Evolutionary conservation across 768 basidiomycete species (phyloP), one percentile per base, ranked within the genome.

Genomic region (Pleurotus giganteus): DNA sequence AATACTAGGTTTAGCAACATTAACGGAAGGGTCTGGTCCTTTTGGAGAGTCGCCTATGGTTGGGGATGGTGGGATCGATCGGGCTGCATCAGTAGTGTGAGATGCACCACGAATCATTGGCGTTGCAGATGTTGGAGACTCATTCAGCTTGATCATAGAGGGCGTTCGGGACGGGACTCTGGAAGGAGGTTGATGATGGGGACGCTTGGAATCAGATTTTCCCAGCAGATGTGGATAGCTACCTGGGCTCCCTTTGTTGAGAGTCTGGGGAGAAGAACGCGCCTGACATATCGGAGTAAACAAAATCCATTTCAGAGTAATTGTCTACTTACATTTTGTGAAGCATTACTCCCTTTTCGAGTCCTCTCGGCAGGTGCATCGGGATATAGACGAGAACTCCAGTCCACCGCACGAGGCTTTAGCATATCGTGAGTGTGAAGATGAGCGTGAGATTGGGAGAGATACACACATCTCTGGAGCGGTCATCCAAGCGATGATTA

Each of bases 131-230:
- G n/a, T 21, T 12, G 49, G 21, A 21, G 31, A 51, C 12, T 51
- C 49, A n/a, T 37, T 51, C 23, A 51, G n/a, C 34, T 51, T 51
- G 34, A 36, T 37, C 49, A 51, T 36, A 12, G 49, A 51, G 5
- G 49, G 49, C n/a, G 49, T 51, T n/a, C 49, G 49, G 13, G 49
- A 51, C 9, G 49, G 49, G 17, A 27, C 21, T 29, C 28, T 26
- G 13, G 23, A 7, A n/a, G 46, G 15, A 15, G 34, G 19, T 50
- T 23, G 49, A 51, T 34, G 49, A 37, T 51, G 21, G 34, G 24
- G n/a, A 27, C 31, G 19, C 27, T 26, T 51, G 21, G 49, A 11
- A 23, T 36, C 23, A 4, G 19, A 12, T 37, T 21, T 34, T 15
- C 34, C 34, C 19, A 51, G 31, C 7, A 15, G 19, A 37, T 51